Evolutionary conservation across 192 early-diverging fungal genomes (phyloP).

Genomic region (Chytriomyces sp.): DNA sequence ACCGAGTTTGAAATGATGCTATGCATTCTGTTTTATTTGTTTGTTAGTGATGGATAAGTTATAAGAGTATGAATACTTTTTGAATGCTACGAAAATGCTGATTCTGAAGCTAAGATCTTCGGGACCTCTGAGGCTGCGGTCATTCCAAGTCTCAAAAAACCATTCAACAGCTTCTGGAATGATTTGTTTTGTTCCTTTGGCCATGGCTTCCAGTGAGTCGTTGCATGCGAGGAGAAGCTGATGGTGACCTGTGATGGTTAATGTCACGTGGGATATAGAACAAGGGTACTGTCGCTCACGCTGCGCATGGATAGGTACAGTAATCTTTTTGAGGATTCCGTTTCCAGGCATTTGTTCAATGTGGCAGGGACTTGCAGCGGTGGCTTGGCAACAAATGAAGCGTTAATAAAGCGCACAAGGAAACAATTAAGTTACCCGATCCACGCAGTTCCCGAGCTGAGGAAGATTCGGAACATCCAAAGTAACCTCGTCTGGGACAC

Average conservation of each 20-base stretch:
- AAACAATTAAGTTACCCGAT: too few relatives aligned
- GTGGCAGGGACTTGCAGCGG: not conserved
- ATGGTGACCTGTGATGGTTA: not conserved
- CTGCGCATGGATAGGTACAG: slow-evolving; percentile 27
- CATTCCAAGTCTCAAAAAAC: slow-evolving; percentile 19
- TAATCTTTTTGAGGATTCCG: slow-evolving; percentile 5
- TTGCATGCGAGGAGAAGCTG: slow-evolving; percentile 26
- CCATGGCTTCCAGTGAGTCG: slow-evolving; percentile 25
- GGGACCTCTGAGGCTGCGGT: not conserved
- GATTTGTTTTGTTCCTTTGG: not conserved
- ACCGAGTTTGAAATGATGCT: not conserved
- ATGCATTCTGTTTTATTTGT: slow-evolving; percentile 13
- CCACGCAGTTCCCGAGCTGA: too few relatives aligned
- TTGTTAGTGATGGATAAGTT: not conserved
- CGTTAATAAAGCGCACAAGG: too few relatives aligned
- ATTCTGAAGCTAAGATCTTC: slow-evolving; percentile 18
- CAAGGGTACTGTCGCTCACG: slow-evolving; percentile 1
- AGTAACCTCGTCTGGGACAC: too few relatives aligned
- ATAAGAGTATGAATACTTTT: slow-evolving; percentile 14
- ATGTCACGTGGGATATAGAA: not conserved
- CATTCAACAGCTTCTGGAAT: slow-evolving; percentile 21
- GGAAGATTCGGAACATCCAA: too few relatives aligned
- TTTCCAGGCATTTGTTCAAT: not conserved
- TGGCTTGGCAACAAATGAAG: too few relatives aligned
- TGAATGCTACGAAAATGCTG: slow-evolving; percentile 19